Evolutionary conservation across 176 grass and related monocot species (phyloP), one percentile per base, ranked within the genome.

Genomic region (Guadua angustifolia): DNA sequence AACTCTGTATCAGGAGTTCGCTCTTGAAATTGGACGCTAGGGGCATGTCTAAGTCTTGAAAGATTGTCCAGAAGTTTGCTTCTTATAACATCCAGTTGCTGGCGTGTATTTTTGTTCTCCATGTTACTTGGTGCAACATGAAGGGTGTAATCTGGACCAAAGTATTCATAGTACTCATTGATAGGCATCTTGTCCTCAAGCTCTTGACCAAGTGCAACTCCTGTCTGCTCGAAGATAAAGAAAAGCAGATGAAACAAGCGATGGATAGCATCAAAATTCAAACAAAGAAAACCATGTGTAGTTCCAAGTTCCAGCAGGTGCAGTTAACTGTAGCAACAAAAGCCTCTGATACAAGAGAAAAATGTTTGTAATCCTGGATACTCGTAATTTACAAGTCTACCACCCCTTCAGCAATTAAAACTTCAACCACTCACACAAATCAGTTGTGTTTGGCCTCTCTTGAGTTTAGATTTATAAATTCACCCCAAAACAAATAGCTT

Each of bases 1-100:
- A 95, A 77, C 36, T 99, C 88, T 1, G 88, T 89, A 77, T 99
- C 97, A 82, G 93, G 93, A 78, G 71, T 14, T 32, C 89, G 77
- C 85, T 99, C 97, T 70, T 99, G 93, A 90, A 99, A 99, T 80
- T 95, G 97, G 36, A 92, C 84, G 8, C 97, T 99, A 9, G 97
- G 97, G 82, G 93, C 97, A 87, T 99, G 97, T 21, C 46, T 73
- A 73, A 99, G 83, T 78, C 86, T 99, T 26, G 93, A 96, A 71
- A 99, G 97, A 90, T 94, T 94, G 65, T 99, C 97, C 51, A 99
- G 78, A 76, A 99, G 88, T 29, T 83, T 92, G 49, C 17, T 39
- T 82, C 88, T 91, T 77, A 99, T 99, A 15, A 92, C 93, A 87
- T 99, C 91, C 53, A 96, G 47, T 43, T 95, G 83, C 0, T 72